These are phyloP conservation scores for Paramecium sonneborni DNA, from an alignment of 73 alveolate genomes.

Conservation along the genomic window DNA sequence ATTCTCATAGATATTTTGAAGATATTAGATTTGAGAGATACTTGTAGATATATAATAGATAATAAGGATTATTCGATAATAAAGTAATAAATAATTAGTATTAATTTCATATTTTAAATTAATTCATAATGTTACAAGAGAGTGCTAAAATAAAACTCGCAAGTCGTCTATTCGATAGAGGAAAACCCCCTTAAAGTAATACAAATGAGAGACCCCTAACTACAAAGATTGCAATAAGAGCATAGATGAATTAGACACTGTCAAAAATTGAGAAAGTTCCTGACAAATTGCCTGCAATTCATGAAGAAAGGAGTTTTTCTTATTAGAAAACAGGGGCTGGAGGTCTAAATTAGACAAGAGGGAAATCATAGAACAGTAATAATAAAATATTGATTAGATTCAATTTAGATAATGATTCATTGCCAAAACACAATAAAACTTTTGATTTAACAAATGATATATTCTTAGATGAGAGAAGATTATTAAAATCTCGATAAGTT, in stretches of 20 bases:
- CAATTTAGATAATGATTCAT: slow-evolving; percentile 4
- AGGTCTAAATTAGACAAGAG: neutral
- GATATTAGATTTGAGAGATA: too few relatives aligned
- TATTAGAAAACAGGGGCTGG: neutral
- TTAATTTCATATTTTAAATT: neutral
- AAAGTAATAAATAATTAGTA: neutral
- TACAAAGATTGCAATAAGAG: slow-evolving; percentile 22
- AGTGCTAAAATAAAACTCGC: slow-evolving; percentile 30
- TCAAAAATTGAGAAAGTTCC: neutral
- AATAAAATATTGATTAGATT: neutral
- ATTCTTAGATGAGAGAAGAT: slow-evolving; percentile 44
- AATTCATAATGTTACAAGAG: neutral
- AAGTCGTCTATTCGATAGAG: slow-evolving; percentile 32
- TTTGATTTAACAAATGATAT: slow-evolving; percentile 16
- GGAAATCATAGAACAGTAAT: slow-evolving; percentile 1
- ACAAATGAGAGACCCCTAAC: slow-evolving; percentile 41
- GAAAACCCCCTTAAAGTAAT: neutral
- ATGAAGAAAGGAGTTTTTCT: neutral
- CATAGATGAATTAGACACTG: neutral
- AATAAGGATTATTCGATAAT: too few relatives aligned
- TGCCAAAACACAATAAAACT: neutral
- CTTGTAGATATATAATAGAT: too few relatives aligned
- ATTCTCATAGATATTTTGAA: too few relatives aligned
- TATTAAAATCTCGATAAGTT: neutral
- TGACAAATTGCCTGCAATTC: slow-evolving; percentile 38